Conservation (phyloP, 306 rosid species). For the Glycine latifolia region DNA sequence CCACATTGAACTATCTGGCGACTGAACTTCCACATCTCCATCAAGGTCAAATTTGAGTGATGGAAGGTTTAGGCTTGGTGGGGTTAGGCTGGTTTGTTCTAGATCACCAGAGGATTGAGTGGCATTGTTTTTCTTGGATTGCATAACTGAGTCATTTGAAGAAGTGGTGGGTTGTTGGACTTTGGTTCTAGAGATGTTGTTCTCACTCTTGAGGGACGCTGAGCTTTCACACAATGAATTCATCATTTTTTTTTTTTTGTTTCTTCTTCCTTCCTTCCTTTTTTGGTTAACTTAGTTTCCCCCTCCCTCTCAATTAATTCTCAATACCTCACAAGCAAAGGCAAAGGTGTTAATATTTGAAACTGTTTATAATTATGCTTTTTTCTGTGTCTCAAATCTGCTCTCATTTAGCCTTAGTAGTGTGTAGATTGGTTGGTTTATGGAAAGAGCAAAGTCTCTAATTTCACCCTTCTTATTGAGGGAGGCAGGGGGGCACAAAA, state of each 20-base stretch:
- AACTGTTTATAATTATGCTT: background rate
- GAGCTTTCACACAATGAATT: conserved; percentile 82
- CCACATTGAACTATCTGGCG: conserved; percentile 86
- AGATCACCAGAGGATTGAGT: conserved; percentile 54
- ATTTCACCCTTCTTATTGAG: conserved; percentile 55
- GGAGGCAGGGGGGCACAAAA: conserved; percentile 27
- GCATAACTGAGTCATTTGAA: conserved; percentile 58
- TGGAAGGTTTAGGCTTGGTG: conserved; percentile 75
- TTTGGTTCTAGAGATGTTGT: conserved; percentile 54
- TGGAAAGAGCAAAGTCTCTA: conserved; percentile 55
- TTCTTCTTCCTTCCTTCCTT: too few relatives aligned
- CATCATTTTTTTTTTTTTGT: conserved; percentile 54
- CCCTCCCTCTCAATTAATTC: conserved; percentile 8
- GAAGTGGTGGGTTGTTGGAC: conserved; percentile 55
- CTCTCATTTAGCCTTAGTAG: conserved; percentile 17
- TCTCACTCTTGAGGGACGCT: conserved; percentile 65
- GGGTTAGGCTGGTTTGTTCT: conserved; percentile 62
- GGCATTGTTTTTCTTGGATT: conserved; percentile 43
- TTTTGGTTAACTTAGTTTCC: background rate
- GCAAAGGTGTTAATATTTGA: background rate
- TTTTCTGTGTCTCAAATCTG: background rate
- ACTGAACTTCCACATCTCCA: conserved; percentile 78
- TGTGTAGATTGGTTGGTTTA: conserved; percentile 43
- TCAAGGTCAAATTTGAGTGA: conserved; percentile 69
- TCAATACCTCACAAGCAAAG: conserved; percentile 32